Evolutionary conservation across 1,284 basidiomycete genomes (phyloP), one percentile per base, ranked within the genome.

Genomic region (Rhodotorula sp.): DNA sequence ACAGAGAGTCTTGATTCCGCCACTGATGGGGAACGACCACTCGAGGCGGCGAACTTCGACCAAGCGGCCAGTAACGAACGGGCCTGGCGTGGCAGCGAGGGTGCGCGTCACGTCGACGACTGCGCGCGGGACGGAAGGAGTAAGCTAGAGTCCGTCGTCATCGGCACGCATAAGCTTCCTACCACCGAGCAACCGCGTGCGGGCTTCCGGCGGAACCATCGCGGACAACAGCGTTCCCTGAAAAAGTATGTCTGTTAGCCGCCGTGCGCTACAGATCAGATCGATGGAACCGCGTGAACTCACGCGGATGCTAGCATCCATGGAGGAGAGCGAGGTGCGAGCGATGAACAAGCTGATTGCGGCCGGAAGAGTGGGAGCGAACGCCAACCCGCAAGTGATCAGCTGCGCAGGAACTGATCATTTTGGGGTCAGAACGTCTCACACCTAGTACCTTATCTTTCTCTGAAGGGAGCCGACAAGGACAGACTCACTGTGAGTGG

Each of bases 111-210:
- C 72, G 46, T 73, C 70, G 54, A 68, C 56, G 58, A 66, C 70
- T 69, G 64, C n/a, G 53, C 4, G 26, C 4, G 10, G 20, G n/a
- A 30, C 14, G 18, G 37, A 14, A 44, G 22, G 29, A 4, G 29
- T 24, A 15, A 6, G 33, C 26, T 14, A 6, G 24, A 37, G 6
- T 8, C 17, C n/a, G 2, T 24, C 12, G n/a, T 24, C 1, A 42
- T 2, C 26, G 15, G 6, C 1, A n/a, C 42, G 14, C 14, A 7
- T 6, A 8, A 6, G 42, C 37, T 8, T 29, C 70, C 33, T 48
- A 72, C 67, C 59, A 1, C 69, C 72, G 44, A 73, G 72, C 26
- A 71, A 68, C 0, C 72, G 60, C 8, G 72, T 73, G 10, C 72
- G 63, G 17, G 69, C 56, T 8, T 17, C 22, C 15, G 49, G 45